Conservation (phyloP, 352 stramenopile genomes). For the Phytophthora idaei region DNA sequence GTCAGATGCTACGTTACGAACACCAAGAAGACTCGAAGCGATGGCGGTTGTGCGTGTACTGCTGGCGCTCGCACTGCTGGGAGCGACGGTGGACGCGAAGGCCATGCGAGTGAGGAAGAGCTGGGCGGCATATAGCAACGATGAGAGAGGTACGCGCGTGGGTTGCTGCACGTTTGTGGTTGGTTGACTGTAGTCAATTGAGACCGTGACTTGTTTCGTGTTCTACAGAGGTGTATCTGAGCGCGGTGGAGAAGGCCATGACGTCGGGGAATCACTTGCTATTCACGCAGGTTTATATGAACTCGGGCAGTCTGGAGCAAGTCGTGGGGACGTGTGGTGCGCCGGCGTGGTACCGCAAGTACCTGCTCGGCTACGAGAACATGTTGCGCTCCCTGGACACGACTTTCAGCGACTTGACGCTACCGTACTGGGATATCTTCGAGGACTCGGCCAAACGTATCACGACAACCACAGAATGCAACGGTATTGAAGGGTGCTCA, state of each 20-base stretch:
- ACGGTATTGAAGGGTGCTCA: constrained; percentile 48
- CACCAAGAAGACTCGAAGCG: background rate
- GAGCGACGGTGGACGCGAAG: constrained; percentile 3
- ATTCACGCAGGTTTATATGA: constrained; percentile 68
- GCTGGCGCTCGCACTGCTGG: constrained; percentile 23
- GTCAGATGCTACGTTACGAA: constrained; percentile 18
- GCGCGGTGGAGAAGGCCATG: constrained; percentile 62
- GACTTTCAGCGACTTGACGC: constrained; percentile 51
- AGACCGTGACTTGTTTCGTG: background rate
- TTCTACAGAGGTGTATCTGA: constrained; percentile 46
- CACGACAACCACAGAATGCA: constrained; percentile 44
- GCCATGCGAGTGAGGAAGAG: constrained; percentile 37
- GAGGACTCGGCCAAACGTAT: constrained; percentile 60
- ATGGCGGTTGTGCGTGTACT: constrained; percentile 19
- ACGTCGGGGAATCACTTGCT: constrained; percentile 49
- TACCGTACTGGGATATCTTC: constrained; percentile 75
- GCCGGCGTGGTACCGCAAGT: constrained; percentile 73
- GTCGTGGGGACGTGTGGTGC: constrained; percentile 58
- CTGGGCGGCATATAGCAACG: constrained; percentile 32
- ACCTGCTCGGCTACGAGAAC: constrained; percentile 68
- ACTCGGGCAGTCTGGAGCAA: constrained; percentile 36
- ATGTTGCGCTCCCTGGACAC: constrained; percentile 63
- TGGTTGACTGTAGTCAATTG: background rate
- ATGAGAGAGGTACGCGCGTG: constrained; percentile 37
- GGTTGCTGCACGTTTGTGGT: background rate